phyloP scores from a whole-genome alignment of 257 asterid species.

The Agastache rugosa region DNA sequence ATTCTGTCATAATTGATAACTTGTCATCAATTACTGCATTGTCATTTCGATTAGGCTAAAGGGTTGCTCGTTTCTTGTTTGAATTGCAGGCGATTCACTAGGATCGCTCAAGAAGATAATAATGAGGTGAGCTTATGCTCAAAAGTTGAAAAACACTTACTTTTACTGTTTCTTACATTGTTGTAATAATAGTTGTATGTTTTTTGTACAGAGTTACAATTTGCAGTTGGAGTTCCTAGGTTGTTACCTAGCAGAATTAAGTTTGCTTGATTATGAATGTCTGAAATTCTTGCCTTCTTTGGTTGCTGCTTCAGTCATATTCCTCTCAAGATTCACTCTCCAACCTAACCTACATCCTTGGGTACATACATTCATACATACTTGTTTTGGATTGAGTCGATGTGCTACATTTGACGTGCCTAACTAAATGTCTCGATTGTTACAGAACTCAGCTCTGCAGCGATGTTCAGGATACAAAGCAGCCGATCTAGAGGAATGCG shows the following conservation, averaged over 20 bases:
- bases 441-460: slow-evolving; percentile 50
- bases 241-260: slow-evolving; percentile 81
- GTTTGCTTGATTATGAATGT: slow-evolving; percentile 76
- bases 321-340: slow-evolving; percentile 77
- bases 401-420: neutral
- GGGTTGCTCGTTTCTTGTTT: slow-evolving; percentile 25
- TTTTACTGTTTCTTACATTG: neutral
- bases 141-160: neutral
- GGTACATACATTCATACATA: slow-evolving; percentile 45
- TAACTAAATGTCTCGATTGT: neutral
- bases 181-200: neutral
- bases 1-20: neutral
- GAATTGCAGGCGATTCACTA: slow-evolving; percentile 56
- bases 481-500: slow-evolving; percentile 69
- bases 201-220: slow-evolving; percentile 50
- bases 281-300: slow-evolving; percentile 79
- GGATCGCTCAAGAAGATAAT: slow-evolving; percentile 62
- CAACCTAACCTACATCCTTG: slow-evolving; percentile 74
- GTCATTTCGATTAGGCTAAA: slow-evolving; percentile 31
- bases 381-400: neutral
- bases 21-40: neutral
- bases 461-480: slow-evolving; percentile 62
- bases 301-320: slow-evolving; percentile 80
- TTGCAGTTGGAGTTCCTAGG: slow-evolving; percentile 76
- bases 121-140: slow-evolving; percentile 45